phyloP scores from a whole-genome alignment of 176 grass and related monocot genomes.

The Ampelocalamus luodianensis region DNA sequence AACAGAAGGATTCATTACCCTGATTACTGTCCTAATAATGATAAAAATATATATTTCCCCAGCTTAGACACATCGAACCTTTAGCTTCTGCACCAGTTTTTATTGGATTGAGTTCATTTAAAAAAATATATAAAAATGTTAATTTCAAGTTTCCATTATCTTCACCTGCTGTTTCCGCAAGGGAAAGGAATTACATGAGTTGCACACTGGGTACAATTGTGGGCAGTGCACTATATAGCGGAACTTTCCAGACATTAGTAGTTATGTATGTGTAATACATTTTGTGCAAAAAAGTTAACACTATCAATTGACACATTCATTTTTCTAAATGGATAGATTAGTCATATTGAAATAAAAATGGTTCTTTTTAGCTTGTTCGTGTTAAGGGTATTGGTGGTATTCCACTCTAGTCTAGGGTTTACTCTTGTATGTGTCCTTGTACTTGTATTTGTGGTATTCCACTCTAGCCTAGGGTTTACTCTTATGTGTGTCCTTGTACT shows the following conservation, averaged over 20 bases:
- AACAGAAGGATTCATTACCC: conserved; percentile 1
- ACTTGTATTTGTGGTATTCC: too few relatives aligned
- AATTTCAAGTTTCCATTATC: conserved; percentile 28
- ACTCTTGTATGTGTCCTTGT: too few relatives aligned
- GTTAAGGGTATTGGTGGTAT: too few relatives aligned
- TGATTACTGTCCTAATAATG: neutral
- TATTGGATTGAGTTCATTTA: neutral
- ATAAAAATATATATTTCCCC: conserved; percentile 12
- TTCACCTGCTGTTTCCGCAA: conserved; percentile 19
- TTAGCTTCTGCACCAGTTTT: conserved; percentile 37
- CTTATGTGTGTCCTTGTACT: too few relatives aligned
- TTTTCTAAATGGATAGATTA: conserved; percentile 6
- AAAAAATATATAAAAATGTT: neutral
- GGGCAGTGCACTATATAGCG: conserved; percentile 4
- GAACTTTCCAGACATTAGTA: conserved; percentile 17
- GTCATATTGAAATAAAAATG: neutral
- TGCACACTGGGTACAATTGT: conserved; percentile 14
- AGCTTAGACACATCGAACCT: conserved; percentile 7
- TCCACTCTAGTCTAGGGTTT: too few relatives aligned
- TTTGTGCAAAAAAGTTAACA: neutral
- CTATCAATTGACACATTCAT: neutral
- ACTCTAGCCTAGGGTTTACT: too few relatives aligned
- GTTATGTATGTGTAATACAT: neutral
- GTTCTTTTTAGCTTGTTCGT: neutral
- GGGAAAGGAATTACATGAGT: conserved; percentile 10